Evolutionary conservation across 2,329 filamentous ascomycete genomes (phyloP), one percentile per base, ranked within the genome.

Genomic region (Pseudocercospora musae): DNA sequence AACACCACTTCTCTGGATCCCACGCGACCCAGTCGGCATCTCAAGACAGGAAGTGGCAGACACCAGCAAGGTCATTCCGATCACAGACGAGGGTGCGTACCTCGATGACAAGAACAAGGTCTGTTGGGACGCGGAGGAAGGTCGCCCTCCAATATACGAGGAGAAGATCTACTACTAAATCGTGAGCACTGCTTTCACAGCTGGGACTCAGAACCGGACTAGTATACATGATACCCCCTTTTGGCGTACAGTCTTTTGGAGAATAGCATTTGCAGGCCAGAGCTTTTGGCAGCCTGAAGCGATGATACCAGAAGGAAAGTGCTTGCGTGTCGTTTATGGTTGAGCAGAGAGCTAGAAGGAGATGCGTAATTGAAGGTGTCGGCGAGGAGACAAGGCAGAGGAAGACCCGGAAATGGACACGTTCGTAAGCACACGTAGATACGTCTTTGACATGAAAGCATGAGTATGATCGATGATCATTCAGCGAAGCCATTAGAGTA

Each of bases 1-100:
- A 68, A 77, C 84, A 1, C 90, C 90, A 1, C 78, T 91, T 29
- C 80, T 96, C n/a, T 96, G 92, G 92, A 90, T 96, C 59, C 91
- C 92, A 0, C 82, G 85, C 62, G 92, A 96, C 71, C 78, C 83
- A 1, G 84, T 87, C 23, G 90, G 91, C 9, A 85, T 96, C 46
- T 91, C 87, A 58, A 82, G 82, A 70, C 90, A 96, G 73, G 92
- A 96, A 76, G 82, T 95, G 58, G 81, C 81, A 11, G 89, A 95
- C 70, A 90, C 89, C 0, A 81, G 81, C 68, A 85, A 84, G 70
- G 84, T 90, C 31, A 90, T 92, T 29, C 85, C 88, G 1, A 94
- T 96, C 66, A 93, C 90, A 0, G 92, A 96, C 68, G 89, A 91
- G 68, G 89, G 88, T 18, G 89, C 89, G 49, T 83, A 78, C 55